These are phyloP conservation scores for Pleomassaria siparia DNA, from an alignment of 2,329 filamentous ascomycete species.

Conservation along the genomic window DNA sequence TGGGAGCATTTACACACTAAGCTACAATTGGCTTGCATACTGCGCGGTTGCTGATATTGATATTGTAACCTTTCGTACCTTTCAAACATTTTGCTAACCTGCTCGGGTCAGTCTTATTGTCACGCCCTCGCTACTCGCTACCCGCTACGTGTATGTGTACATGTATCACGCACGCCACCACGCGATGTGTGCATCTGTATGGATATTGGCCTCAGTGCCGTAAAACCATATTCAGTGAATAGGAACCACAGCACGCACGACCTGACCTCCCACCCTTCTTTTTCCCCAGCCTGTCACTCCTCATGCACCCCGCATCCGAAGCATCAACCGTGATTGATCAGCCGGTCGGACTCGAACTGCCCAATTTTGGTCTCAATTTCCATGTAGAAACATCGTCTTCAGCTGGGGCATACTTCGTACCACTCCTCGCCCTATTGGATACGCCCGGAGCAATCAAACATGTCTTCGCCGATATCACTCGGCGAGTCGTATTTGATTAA, in stretches of 20 bases:
- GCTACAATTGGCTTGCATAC: too few species aligned
- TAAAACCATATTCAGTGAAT: background rate
- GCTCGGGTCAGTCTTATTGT: constrained; percentile 4
- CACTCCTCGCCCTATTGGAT: constrained; percentile 8
- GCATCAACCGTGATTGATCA: constrained; percentile 21
- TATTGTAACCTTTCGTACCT: too few species aligned
- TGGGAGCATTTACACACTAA: too few species aligned
- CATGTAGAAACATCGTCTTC: constrained; percentile 13
- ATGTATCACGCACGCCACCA: background rate
- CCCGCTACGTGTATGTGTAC: too few species aligned
- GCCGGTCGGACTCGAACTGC: constrained; percentile 25
- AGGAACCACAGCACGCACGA: too few species aligned
- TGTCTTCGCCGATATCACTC: constrained; percentile 19
- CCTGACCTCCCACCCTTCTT: constrained; percentile 6
- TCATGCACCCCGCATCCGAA: constrained; percentile 28
- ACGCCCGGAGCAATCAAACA: constrained; percentile 14
- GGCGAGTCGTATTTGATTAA: constrained; percentile 10
- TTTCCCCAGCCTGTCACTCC: constrained; percentile 9
- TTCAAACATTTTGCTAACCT: constrained; percentile 1
- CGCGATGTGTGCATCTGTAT: constrained; percentile 4
- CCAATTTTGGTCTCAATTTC: constrained; percentile 12
- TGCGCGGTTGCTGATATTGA: too few species aligned
- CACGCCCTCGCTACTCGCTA: too few species aligned
- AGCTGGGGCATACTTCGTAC: constrained; percentile 6
- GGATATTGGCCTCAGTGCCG: background rate